Evolutionary conservation across 768 basidiomycete species (phyloP).

Genomic region (Leccinum aurantiacum): DNA sequence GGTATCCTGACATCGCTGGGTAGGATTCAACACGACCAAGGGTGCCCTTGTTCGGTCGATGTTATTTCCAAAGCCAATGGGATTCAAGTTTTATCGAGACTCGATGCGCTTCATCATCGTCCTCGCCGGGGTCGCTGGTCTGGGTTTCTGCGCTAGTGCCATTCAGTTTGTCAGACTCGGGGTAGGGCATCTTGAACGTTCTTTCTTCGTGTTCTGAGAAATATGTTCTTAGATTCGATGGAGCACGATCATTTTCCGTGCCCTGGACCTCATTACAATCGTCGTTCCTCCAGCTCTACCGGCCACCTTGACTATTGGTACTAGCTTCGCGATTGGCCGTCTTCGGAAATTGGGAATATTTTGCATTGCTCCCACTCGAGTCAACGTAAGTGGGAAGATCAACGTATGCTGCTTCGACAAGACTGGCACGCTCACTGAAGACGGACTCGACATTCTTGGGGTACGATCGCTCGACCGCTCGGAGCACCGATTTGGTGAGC

Average conservation of each 20-base stretch:
- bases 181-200: constrained; percentile 40
- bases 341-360: constrained; percentile 87
- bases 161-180: constrained; percentile 90
- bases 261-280: constrained; percentile 92
- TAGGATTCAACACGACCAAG: constrained; percentile 95
- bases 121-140: constrained; percentile 82
- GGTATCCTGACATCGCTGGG: constrained; percentile 11
- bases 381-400: constrained; percentile 94
- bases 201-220: constrained; percentile 9
- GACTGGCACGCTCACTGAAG: constrained; percentile 97
- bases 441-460: constrained; percentile 95
- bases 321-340: constrained; percentile 88
- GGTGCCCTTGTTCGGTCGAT: constrained; percentile 94
- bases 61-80: constrained; percentile 98
- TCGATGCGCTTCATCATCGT: constrained; percentile 90
- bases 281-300: constrained; percentile 98
- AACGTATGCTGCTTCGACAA: constrained; percentile 99
- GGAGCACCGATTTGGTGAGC: constrained; percentile 81
- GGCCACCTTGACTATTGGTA: constrained; percentile 95
- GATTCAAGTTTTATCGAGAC: constrained; percentile 97
- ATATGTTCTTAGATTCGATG: constrained; percentile 64
- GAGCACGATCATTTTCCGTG: constrained; percentile 89
- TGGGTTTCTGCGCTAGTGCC: constrained; percentile 91
- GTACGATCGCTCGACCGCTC: constrained; percentile 82
- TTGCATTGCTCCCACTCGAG: constrained; percentile 94